A percentile compares a stretch with the other conserved stretches of the same genome.
Conservation (phyloP, 371 early-diverging fungal species). For the Mortierella sp. region DNA sequence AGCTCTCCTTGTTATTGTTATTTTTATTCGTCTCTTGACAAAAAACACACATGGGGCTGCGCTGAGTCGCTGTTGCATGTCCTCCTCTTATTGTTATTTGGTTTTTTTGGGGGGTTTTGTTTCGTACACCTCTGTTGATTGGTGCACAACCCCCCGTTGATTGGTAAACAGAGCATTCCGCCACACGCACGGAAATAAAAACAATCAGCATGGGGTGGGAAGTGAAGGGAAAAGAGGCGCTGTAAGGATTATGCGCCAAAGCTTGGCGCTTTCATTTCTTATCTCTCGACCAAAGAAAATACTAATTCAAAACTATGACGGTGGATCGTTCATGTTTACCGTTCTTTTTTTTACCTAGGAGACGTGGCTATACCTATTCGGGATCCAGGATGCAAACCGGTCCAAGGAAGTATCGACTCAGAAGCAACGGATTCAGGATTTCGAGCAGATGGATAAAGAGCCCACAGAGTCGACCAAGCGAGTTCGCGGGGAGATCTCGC, state of each 20-base stretch:
- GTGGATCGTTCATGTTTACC: slow-evolving; percentile 20
- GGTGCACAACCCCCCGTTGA: not conserved
- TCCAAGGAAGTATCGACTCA: slow-evolving; percentile 76
- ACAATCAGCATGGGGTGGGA: not conserved
- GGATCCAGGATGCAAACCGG: slow-evolving; percentile 90
- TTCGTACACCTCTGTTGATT: not conserved
- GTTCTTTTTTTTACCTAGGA: slow-evolving; percentile 67
- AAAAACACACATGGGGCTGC: not conserved
- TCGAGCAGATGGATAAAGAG: slow-evolving; percentile 83
- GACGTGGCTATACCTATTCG: slow-evolving; percentile 93
- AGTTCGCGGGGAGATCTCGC: slow-evolving; percentile 88
- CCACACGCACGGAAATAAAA: not conserved
- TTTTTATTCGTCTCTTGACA: not conserved
- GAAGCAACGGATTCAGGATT: slow-evolving; percentile 80
- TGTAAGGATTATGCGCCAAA: not conserved
- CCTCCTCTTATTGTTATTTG: not conserved
- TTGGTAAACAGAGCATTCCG: not conserved
- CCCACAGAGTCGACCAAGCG: slow-evolving; percentile 84
- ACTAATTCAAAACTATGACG: slow-evolving; percentile 80
- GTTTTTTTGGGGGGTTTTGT: not conserved
- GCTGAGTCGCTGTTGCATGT: not conserved
- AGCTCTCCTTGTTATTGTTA: not conserved
- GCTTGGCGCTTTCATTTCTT: slow-evolving; percentile 12
- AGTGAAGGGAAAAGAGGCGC: not conserved
- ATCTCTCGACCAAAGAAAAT: slow-evolving; percentile 86